Base-by-base conservation (phyloP, 1,139 yeast species). In the Saccharomyces pastorianus region DNA sequence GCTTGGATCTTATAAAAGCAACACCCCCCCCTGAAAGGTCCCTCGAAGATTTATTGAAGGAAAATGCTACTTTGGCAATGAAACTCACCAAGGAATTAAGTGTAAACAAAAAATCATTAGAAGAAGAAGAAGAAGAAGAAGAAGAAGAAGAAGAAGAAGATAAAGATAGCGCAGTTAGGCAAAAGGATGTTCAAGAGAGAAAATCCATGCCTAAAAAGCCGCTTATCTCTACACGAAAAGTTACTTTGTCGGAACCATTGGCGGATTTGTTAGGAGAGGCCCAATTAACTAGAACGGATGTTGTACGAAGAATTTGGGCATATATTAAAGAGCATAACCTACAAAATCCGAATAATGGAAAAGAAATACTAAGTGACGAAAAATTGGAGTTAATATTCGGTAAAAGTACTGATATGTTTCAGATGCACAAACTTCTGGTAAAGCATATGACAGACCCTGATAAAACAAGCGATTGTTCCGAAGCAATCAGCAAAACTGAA, bases 281-380 rank as follows among this genome's bases (percentile, higher is more conserved):
- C 11, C 42, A 14, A 13, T 14, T 47, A 31, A 31, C 53, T 3
- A 51, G 53, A 25, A 51, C 53, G 5, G 53, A 47, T n/a, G 48
- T 51, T 4, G 50, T 51, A 14, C 34, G 48, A 61, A 71, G 70
- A 48, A 68, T 88, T 17, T 88, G 96, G 96, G 78, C 74, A 6
- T 83, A 88, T 66, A 85, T 88, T 58, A 84, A 83, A 63, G 76
- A 69, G 17, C 66, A 84, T 55, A 70, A 80, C 44, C 71, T 88
- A 41, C 96, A 88, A 65, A 81, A 85, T 61, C 88, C 91, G 1
- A 66, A 72, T 2, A 88, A 87, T 65, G 77, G 76, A 58, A 72
- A 93, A 55, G 81, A 79, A 56, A 84, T 88, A 23, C 14, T 78
- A 6, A 85, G 91, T 64, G 93, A 87, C 64, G 87, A 77, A 1